phyloP scores from a whole-genome alignment of 2,329 filamentous ascomycete species.

The Penicillium sp. region DNA sequence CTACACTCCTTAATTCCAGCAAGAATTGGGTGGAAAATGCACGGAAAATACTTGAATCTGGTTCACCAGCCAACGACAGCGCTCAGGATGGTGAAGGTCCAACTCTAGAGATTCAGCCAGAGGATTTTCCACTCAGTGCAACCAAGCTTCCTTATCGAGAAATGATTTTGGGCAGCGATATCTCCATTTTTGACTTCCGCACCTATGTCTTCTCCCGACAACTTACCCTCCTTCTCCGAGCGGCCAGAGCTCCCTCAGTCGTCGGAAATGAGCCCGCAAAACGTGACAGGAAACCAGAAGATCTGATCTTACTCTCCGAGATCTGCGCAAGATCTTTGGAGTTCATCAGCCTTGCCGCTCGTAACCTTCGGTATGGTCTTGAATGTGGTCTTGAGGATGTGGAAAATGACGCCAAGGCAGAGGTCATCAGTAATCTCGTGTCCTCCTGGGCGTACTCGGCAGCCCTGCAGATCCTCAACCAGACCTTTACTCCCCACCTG shows the following conservation, averaged over 20 bases:
- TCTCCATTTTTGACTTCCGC: slow-evolving; percentile 94
- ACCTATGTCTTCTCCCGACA: slow-evolving; percentile 94
- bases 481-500: slow-evolving; percentile 47
- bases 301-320: slow-evolving; percentile 81
- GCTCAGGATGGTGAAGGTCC: slow-evolving; percentile 37
- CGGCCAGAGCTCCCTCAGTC: slow-evolving; percentile 68
- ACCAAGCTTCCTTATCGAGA: slow-evolving; percentile 84
- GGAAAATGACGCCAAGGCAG: slow-evolving; percentile 40
- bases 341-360: slow-evolving; percentile 81
- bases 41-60: slow-evolving; percentile 57
- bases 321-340: slow-evolving; percentile 81
- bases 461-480: slow-evolving; percentile 50
- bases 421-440: slow-evolving; percentile 54
- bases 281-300: slow-evolving; percentile 68
- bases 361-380: slow-evolving; percentile 80
- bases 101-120: slow-evolving; percentile 37
- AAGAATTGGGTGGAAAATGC: slow-evolving; percentile 71
- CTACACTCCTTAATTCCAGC: slow-evolving; percentile 73
- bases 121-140: slow-evolving; percentile 53
- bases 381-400: slow-evolving; percentile 62
- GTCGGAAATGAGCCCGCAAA: slow-evolving; percentile 50
- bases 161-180: slow-evolving; percentile 90
- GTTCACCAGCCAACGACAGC: slow-evolving; percentile 35
- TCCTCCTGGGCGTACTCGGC: slow-evolving; percentile 55
- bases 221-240: slow-evolving; percentile 77